These are phyloP conservation scores for Cryptococcus neoformans DNA, from an alignment of 1,284 basidiomycete species.

Conservation along the genomic window DNA sequence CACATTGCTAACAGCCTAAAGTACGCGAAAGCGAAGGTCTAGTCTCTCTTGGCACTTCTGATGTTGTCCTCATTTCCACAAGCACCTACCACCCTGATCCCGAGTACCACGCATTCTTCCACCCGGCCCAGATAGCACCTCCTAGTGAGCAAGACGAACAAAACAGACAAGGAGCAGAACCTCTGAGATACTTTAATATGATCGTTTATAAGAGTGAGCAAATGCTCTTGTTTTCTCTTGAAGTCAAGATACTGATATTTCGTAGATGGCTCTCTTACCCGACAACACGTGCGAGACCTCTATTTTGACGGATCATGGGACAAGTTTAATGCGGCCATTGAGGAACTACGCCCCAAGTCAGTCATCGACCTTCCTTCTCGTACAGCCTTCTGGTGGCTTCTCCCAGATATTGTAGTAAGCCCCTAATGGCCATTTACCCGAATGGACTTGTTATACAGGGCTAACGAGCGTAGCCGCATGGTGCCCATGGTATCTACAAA, in stretches of 20 bases:
- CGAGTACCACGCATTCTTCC: slow-evolving; percentile 54
- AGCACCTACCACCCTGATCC: slow-evolving; percentile 48
- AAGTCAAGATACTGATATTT: slow-evolving; percentile 12
- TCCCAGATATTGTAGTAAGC: slow-evolving; percentile 58
- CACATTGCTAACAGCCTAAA: neutral
- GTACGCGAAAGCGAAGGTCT: slow-evolving; percentile 60
- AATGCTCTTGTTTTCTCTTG: slow-evolving; percentile 52
- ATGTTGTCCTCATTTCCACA: slow-evolving; percentile 75
- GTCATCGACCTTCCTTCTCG: slow-evolving; percentile 51
- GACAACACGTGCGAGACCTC: slow-evolving; percentile 72
- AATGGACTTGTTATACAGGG: slow-evolving; percentile 38
- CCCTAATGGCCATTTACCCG: slow-evolving; percentile 61
- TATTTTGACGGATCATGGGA: slow-evolving; percentile 66
- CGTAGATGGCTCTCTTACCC: slow-evolving; percentile 76
- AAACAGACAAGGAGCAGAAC: slow-evolving; percentile 15
- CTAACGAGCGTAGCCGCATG: slow-evolving; percentile 25
- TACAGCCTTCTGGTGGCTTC: slow-evolving; percentile 51
- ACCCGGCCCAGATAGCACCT: slow-evolving; percentile 49
- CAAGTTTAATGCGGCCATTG: slow-evolving; percentile 66
- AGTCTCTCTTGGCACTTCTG: slow-evolving; percentile 86
- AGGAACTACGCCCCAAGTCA: slow-evolving; percentile 20
- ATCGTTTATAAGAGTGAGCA: slow-evolving; percentile 52
- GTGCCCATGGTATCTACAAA: slow-evolving; percentile 37
- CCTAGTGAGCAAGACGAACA: slow-evolving; percentile 13
- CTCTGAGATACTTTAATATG: slow-evolving; percentile 51